These are phyloP conservation scores for Xylaria sp. DNA, from an alignment of 2,329 filamentous ascomycete species.

Conservation along the genomic window DNA sequence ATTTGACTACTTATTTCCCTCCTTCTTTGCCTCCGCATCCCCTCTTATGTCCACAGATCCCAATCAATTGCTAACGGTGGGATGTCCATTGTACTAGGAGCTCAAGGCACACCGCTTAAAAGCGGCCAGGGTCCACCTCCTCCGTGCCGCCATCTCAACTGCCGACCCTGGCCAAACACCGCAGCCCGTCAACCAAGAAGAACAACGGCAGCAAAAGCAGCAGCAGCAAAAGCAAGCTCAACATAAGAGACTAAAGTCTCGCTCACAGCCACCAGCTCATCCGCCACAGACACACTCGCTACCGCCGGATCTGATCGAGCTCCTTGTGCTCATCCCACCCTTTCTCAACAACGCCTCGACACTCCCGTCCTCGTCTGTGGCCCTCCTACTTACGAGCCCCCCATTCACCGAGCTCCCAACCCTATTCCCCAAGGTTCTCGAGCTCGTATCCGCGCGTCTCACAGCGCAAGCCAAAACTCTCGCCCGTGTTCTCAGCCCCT, in stretches of 20 bases:
- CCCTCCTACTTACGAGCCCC: conserved; percentile 55
- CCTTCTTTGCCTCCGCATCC: too few relatives aligned
- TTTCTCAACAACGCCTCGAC: conserved; percentile 48
- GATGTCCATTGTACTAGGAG: conserved; percentile 46
- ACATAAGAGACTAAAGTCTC: conserved; percentile 36
- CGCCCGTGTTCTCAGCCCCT: conserved; percentile 54
- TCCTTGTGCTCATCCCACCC: conserved; percentile 60
- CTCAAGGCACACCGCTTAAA: conserved; percentile 55
- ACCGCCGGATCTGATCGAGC: conserved; percentile 55
- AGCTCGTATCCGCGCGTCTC: conserved; percentile 56
- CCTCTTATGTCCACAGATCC: too few relatives aligned
- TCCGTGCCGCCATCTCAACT: conserved; percentile 56
- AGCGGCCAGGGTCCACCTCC: conserved; percentile 56
- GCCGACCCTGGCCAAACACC: conserved; percentile 41
- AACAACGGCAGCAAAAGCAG: conserved; percentile 38
- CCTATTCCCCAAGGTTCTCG: conserved; percentile 55
- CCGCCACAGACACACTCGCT: conserved; percentile 28
- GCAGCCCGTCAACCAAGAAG: conserved; percentile 20
- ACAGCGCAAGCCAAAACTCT: conserved; percentile 55
- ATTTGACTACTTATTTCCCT: too few relatives aligned
- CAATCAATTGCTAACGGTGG: neutral
- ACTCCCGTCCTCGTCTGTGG: conserved; percentile 45
- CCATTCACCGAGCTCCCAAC: conserved; percentile 55
- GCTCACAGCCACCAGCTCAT: conserved; percentile 28
- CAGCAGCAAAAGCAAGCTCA: conserved; percentile 25